Evolutionary conservation across 768 basidiomycete species (phyloP).

Genomic region (Tulasnella sp.): DNA sequence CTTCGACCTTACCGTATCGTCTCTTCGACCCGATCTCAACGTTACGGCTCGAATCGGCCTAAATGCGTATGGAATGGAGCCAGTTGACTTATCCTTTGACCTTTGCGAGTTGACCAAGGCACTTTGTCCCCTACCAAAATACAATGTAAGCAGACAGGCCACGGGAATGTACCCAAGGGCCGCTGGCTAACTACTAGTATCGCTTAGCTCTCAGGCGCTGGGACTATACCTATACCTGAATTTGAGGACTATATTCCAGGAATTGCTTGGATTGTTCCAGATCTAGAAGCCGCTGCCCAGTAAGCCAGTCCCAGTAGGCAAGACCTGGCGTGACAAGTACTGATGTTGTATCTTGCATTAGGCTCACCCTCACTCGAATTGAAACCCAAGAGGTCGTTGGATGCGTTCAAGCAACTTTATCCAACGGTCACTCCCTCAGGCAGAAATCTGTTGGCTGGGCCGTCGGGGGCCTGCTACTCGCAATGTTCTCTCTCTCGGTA

Average conservation of each 20-base stretch:
- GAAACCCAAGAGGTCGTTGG: conserved; percentile 62
- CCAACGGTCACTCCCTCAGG: conserved; percentile 78
- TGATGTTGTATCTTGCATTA: conserved; percentile 37
- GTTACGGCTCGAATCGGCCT: conserved; percentile 71
- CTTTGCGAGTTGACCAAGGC: conserved; percentile 68
- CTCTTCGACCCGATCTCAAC: conserved; percentile 41
- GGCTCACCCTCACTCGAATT: conserved; percentile 57
- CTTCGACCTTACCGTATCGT: conserved; percentile 52
- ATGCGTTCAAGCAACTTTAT: conserved; percentile 82
- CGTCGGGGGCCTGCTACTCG: conserved; percentile 42
- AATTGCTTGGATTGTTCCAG: conserved; percentile 78
- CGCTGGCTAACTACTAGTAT: too few relatives aligned
- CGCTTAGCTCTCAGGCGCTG: conserved; percentile 19
- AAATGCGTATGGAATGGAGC: conserved; percentile 77
- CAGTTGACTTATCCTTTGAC: conserved; percentile 67
- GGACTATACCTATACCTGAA: conserved; percentile 48
- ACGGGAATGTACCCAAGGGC: too few relatives aligned
- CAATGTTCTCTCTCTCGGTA: conserved; percentile 23
- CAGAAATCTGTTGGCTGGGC: conserved; percentile 67
- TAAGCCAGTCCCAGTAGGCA: not conserved
- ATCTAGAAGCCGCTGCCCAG: conserved; percentile 53
- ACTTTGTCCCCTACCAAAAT: conserved; percentile 60
- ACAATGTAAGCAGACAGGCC: conserved; percentile 17
- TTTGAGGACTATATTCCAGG: conserved; percentile 47
- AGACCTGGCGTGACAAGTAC: not conserved